Base-by-base conservation (phyloP, 2,329 filamentous ascomycete species). In the Pseudophaeomoniella oleicola region DNA sequence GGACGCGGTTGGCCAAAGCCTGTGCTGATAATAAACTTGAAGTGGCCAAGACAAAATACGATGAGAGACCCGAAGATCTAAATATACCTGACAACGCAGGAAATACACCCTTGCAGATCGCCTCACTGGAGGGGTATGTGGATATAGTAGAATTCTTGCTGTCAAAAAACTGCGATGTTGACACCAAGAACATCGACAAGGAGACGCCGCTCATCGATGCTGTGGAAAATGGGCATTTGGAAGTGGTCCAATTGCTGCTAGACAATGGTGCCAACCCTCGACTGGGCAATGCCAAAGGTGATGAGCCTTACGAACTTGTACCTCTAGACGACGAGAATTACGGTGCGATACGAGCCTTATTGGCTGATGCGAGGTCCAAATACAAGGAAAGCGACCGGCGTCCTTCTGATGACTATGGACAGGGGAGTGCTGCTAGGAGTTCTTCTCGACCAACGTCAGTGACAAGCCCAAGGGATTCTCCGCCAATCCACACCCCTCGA, bases 181-280 rank as follows among this genome's bases (percentile, higher is more conserved):
- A 94, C 50, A 88, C 70, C 35, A 78, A 84, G 49, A 77, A 76
- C 39, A 72, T 74, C 39, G 80, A 86, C 48, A 85, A 84, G 50
- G 90, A 98, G 50, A 96, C 90, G 0, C 90, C 90, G 17, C 69
- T 98, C 22, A 79, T 98, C 37, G 90, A 98, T 62, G 90, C 90
- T 4, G 86, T 96, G 17, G 90, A 96, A 48, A 98, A 98, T 50
- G 84, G 84, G 1, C 87, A 98, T 52, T 56, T 94, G 5, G 82
- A 81, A 13, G 88, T 96, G 3, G 82, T 98, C 30, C 83, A 77
- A 50, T 66, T 94, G 6, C 64, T 98, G 19, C 66, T 98, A 2
- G 75, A 81, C 38, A 80, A 87, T 39, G 88, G 87, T 9, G 88
- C 93, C 10, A 92, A 98, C 52, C 90, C 90, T 34, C 78, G 86